Evolutionary conservation across 345 rosid species (phyloP).

Genomic region (Eucalyptus tenuipes): DNA sequence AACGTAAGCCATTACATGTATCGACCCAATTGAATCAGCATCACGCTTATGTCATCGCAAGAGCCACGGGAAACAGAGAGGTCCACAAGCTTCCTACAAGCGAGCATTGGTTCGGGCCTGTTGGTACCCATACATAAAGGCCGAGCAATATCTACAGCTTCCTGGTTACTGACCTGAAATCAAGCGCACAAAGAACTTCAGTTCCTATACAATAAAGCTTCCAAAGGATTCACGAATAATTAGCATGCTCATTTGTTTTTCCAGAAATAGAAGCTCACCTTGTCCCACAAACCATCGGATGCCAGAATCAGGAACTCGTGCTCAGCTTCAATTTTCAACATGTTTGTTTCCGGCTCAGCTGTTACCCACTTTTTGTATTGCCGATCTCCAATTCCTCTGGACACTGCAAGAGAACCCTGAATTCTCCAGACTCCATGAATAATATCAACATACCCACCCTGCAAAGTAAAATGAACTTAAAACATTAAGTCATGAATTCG

Average conservation of each 20-base stretch:
- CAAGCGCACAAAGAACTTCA: background rate
- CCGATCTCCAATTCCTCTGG: conserved; percentile 75
- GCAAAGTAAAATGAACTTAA: background rate
- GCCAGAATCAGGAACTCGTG: conserved; percentile 78
- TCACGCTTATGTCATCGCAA: conserved; percentile 63
- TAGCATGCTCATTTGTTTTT: background rate
- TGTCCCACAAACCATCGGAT: conserved; percentile 98
- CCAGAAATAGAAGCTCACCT: conserved; percentile 20
- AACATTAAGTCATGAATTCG: background rate
- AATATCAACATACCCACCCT: conserved; percentile 86
- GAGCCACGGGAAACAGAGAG: conserved; percentile 61
- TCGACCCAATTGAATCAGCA: conserved; percentile 42
- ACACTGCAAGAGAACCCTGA: conserved; percentile 80
- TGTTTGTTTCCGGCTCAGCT: conserved; percentile 74
- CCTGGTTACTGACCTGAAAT: conserved; percentile 75
- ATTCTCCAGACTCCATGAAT: conserved; percentile 76
- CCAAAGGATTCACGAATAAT: background rate
- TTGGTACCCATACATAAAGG: conserved; percentile 26
- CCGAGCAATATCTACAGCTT: conserved; percentile 72
- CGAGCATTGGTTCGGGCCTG: conserved; percentile 27
- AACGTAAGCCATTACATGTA: conserved; percentile 4
- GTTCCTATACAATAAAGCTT: background rate
- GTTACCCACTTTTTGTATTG: conserved; percentile 77
- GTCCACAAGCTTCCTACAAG: conserved; percentile 73
- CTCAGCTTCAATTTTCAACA: conserved; percentile 32